A percentile compares a stretch with the other conserved stretches of the same genome.
Conservation (phyloP, 1,139 yeast species). For the Yamadazyma blattariae region DNA sequence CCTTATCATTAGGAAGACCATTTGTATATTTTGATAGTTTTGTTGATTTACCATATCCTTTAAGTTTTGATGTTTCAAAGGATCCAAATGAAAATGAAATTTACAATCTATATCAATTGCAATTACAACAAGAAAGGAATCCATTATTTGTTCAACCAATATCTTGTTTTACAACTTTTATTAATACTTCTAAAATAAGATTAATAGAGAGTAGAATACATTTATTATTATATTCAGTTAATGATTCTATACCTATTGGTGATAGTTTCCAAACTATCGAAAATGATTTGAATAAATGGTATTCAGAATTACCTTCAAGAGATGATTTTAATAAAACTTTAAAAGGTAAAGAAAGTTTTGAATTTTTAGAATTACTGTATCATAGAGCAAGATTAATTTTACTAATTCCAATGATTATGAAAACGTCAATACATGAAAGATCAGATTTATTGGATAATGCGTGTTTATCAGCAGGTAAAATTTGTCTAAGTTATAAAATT, state of each 20-base stretch:
- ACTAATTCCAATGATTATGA: conserved; percentile 13
- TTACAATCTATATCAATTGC: conserved; percentile 9
- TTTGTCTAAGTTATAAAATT: conserved; percentile 12
- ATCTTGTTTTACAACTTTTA: conserved; percentile 11
- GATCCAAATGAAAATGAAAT: conserved; percentile 9
- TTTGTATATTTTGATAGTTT: conserved; percentile 13
- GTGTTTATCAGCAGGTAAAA: conserved; percentile 14
- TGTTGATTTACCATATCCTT: conserved; percentile 15
- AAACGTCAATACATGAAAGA: conserved; percentile 5
- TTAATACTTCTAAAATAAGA: conserved; percentile 12
- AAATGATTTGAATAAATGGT: conserved; percentile 11
- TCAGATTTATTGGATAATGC: conserved; percentile 12
- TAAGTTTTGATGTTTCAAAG: conserved; percentile 10
- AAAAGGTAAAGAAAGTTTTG: conserved; percentile 13
- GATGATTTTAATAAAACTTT: conserved; percentile 10
- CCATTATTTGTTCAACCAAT: conserved; percentile 8
- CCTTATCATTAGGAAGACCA: conserved; percentile 14
- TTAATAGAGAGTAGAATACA: conserved; percentile 15
- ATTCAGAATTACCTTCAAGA: conserved; percentile 8
- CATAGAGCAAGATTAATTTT: conserved; percentile 13
- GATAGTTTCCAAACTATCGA: conserved; percentile 12
- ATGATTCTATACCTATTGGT: conserved; percentile 10
- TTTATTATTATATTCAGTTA: conserved; percentile 12
- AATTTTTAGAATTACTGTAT: conserved; percentile 14
- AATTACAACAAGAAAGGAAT: conserved; percentile 9